Conservation (phyloP, 805 yeast genomes). For the Pichia rugopelliculosa region DNA sequence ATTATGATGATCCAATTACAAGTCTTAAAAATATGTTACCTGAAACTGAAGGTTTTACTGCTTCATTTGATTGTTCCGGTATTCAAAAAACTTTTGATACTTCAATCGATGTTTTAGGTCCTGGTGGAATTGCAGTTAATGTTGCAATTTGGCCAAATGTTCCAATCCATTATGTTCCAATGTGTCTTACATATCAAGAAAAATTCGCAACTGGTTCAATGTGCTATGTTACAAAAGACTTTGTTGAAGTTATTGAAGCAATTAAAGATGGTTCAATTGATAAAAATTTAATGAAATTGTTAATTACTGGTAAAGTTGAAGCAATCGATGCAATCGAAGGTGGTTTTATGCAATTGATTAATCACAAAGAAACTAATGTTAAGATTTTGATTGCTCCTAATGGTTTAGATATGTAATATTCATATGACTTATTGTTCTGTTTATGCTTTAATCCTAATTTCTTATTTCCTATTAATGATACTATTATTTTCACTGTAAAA, state of each 20-base stretch:
- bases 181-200: constrained; percentile 49
- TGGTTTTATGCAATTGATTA: constrained; percentile 45
- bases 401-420: constrained; percentile 16
- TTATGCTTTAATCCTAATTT: too few relatives aligned
- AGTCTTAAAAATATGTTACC: constrained; percentile 34
- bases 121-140: constrained; percentile 53
- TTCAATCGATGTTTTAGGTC: constrained; percentile 40
- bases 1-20: constrained; percentile 31
- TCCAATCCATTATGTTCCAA: constrained; percentile 43
- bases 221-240: constrained; percentile 52
- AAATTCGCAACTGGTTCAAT: constrained; percentile 52
- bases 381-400: constrained; percentile 48
- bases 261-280: constrained; percentile 40
- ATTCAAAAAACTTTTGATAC: constrained; percentile 45
- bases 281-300: constrained; percentile 34
- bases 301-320: constrained; percentile 48
- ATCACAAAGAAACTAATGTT: constrained; percentile 48
- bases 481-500: too few relatives aligned
- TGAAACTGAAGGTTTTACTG: constrained; percentile 39
- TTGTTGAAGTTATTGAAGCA: constrained; percentile 47
- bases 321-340: constrained; percentile 45
- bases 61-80: constrained; percentile 50
- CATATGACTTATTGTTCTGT: too few relatives aligned
- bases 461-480: too few relatives aligned
- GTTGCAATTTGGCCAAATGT: constrained; percentile 59